Evolutionary conservation across 108 stramenopile genomes (phyloP), one percentile per base, ranked within the genome.

Genomic region (Pelagomonas calceolata): DNA sequence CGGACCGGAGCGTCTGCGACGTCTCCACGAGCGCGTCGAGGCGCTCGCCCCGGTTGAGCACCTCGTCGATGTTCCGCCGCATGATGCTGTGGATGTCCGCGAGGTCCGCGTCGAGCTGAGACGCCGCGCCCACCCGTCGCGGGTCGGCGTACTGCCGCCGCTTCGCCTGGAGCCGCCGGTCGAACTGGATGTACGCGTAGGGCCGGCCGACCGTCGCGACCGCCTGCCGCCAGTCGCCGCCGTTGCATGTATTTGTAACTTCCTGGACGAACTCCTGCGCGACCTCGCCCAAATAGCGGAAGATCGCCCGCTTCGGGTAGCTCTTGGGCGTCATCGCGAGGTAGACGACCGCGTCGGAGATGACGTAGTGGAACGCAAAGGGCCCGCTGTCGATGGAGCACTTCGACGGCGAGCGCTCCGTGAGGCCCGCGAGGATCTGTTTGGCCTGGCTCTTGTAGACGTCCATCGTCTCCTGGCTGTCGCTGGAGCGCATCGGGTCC

Each of bases 241-340:
- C 51, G 44, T 45, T 10, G 73, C 89, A 89, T 66, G 93, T 91
- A 63, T 83, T 75, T 30, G 87, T 79, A 60, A 96, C 71, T 39
- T 91, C 89, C 73, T 86, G 81, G 66, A 91, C 71, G 75, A 96
- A 88, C 26, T 82, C 76, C 76, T 90, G 87, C 63, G 86, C 83
- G 18, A 96, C 80, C 82, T 98, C 95, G 69, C 94, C 93, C 30
- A 98, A 81, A 78, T 95, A 98, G 60, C 95, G 81, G 76, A 98
- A 98, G 18, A 93, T 92, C 66, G 93, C 74, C 64, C 95, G 87
- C 82, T 96, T 96, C n/a, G 97, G 97, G 84, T 97, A 98, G 64
- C 82, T 71, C 64, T 74, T 75, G 79, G 89, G 87, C 14, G 89
- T 87, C 79, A 91, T 72, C 0, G 89, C 81, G 30, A 92, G 76